These are phyloP conservation scores for Voacanga thouarsii DNA, from an alignment of 257 asterid species.

Conservation along the genomic window DNA sequence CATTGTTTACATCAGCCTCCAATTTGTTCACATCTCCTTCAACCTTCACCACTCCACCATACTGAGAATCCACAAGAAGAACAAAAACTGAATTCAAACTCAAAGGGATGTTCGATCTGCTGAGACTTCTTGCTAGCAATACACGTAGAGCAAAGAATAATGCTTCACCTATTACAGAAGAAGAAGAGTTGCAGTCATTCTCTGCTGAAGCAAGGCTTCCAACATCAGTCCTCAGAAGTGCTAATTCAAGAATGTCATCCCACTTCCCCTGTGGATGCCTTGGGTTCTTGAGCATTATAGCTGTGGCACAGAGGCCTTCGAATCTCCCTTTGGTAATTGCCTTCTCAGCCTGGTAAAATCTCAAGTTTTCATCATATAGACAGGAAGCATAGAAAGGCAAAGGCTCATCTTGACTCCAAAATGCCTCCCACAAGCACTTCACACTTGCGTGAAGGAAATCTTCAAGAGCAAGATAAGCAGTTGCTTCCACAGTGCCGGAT, in stretches of 20 bases:
- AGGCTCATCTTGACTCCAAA: slow-evolving; percentile 71
- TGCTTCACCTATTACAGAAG: slow-evolving; percentile 62
- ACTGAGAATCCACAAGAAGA: slow-evolving; percentile 78
- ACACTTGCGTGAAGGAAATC: slow-evolving; percentile 84
- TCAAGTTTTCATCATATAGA: slow-evolving; percentile 53
- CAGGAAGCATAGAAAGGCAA: slow-evolving; percentile 85
- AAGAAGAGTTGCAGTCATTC: slow-evolving; percentile 43
- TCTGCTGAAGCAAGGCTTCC: slow-evolving; percentile 44
- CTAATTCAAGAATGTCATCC: slow-evolving; percentile 90
- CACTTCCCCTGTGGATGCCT: slow-evolving; percentile 97
- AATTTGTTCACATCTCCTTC: slow-evolving; percentile 87
- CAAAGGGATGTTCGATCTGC: slow-evolving; percentile 74
- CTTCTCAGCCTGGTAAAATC: slow-evolving; percentile 81
- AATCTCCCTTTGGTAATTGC: slow-evolving; percentile 79
- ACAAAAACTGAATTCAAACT: slow-evolving; percentile 66
- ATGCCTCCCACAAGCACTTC: slow-evolving; percentile 85
- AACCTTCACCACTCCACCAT: slow-evolving; percentile 80
- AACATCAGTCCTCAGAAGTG: slow-evolving; percentile 65
- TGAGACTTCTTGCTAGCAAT: slow-evolving; percentile 78
- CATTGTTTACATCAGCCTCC: slow-evolving; percentile 60
- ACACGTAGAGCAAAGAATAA: slow-evolving; percentile 83
- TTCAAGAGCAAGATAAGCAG: slow-evolving; percentile 88
- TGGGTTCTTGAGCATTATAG: slow-evolving; percentile 86
- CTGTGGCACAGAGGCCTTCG: slow-evolving; percentile 81
- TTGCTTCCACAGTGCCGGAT: slow-evolving; percentile 59